phyloP scores from a whole-genome alignment of 2,329 filamentous ascomycete species.

The Trichoderma endophyticum region DNA sequence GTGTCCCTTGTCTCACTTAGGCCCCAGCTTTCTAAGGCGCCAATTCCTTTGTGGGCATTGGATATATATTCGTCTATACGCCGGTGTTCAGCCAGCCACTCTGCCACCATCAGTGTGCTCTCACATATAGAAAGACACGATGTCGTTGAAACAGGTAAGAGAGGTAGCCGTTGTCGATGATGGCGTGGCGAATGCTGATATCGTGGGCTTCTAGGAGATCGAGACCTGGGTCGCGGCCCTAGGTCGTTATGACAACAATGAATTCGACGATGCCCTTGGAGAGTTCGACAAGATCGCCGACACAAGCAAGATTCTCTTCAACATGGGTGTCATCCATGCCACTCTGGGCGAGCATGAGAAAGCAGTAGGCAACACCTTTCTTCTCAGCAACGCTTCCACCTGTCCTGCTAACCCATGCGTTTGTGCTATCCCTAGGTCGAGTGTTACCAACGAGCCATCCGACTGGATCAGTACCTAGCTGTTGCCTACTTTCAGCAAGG shows the following conservation, averaged over 20 bases:
- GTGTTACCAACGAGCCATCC: constrained; percentile 88
- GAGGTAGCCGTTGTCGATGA: neutral
- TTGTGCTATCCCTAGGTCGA: constrained; percentile 62
- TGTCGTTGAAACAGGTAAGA: constrained; percentile 62
- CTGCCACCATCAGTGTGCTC: neutral
- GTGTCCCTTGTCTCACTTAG: neutral
- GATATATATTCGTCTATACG: neutral
- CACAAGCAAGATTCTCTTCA: constrained; percentile 98
- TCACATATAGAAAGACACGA: constrained; percentile 29
- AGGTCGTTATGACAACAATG: constrained; percentile 90
- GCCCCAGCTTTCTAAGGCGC: neutral
- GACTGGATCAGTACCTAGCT: constrained; percentile 89
- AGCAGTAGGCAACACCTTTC: constrained; percentile 63
- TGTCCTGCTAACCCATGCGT: constrained; percentile 10
- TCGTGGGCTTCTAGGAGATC: constrained; percentile 68
- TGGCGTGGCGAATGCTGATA: neutral
- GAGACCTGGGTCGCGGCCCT: constrained; percentile 96
- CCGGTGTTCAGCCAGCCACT: neutral
- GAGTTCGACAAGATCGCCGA: constrained; percentile 86
- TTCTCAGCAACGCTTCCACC: neutral
- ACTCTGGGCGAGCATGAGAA: constrained; percentile 94
- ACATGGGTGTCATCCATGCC: constrained; percentile 95
- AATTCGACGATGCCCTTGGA: constrained; percentile 84
- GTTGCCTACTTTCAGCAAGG: constrained; percentile 98
- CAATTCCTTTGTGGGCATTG: constrained; percentile 2